A percentile compares a stretch with the other conserved stretches of the same genome.
Conservation (phyloP, 2,329 filamentous ascomycete species). For the Fusarium anthophilum region DNA sequence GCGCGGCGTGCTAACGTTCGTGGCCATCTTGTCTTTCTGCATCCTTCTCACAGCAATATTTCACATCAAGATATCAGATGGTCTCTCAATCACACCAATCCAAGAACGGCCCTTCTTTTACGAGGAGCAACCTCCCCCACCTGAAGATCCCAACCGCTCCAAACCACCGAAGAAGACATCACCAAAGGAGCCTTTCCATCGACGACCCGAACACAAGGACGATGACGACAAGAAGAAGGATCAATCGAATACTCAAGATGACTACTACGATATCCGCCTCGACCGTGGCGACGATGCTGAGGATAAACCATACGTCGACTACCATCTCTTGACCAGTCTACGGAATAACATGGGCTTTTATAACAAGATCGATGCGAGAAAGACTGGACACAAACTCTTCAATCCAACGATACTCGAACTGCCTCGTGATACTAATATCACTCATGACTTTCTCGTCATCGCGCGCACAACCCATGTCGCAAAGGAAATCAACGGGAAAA, state of each 20-base stretch:
- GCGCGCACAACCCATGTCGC: constrained; percentile 16
- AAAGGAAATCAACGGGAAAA: constrained; percentile 10
- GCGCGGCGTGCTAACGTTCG: constrained; percentile 20
- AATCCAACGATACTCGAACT: constrained; percentile 34
- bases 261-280: background rate
- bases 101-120: constrained; percentile 26
- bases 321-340: constrained; percentile 24
- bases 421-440: constrained; percentile 3
- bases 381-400: constrained; percentile 25
- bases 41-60: constrained; percentile 19
- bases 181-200: background rate
- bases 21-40: constrained; percentile 1
- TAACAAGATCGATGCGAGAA: constrained; percentile 21
- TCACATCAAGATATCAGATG: constrained; percentile 18
- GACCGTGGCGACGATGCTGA: background rate
- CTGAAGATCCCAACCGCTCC: background rate
- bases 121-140: constrained; percentile 11
- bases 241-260: background rate
- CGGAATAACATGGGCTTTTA: constrained; percentile 34
- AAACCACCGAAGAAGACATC: background rate
- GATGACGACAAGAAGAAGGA: background rate
- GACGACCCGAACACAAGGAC: background rate
- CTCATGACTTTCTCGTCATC: constrained; percentile 32
- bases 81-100: constrained; percentile 1
- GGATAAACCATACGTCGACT: constrained; percentile 3